These are phyloP conservation scores for Crataegus laevigata DNA, from an alignment of 306 rosid species.

Conservation along the genomic window DNA sequence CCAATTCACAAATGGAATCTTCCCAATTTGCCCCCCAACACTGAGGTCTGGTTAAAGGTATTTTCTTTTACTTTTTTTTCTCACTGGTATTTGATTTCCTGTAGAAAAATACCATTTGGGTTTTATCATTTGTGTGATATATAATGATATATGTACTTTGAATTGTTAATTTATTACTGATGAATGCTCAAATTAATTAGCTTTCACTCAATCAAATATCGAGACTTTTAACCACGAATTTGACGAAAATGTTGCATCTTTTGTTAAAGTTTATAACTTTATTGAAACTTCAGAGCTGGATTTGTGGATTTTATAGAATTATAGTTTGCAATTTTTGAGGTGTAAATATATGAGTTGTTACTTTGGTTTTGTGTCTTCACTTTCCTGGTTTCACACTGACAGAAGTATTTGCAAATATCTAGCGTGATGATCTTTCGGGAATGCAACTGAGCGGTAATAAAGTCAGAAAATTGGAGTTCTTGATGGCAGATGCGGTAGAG, in stretches of 20 bases:
- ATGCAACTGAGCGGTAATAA: slow-evolving; percentile 95
- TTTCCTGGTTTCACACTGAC: slow-evolving; percentile 21
- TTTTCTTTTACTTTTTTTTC: not conserved
- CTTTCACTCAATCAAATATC: not conserved
- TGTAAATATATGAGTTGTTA: not conserved
- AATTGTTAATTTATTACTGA: not conserved
- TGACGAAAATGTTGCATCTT: not conserved
- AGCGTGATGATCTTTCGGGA: slow-evolving; percentile 95
- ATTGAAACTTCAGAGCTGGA: not conserved
- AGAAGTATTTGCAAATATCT: slow-evolving; percentile 6
- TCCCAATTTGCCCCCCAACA: slow-evolving; percentile 66
- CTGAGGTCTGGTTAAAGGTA: slow-evolving; percentile 85
- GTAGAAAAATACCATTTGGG: not conserved
- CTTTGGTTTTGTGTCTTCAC: not conserved
- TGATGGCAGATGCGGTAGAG: slow-evolving; percentile 77
- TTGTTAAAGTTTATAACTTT: not conserved
- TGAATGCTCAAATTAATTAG: not conserved
- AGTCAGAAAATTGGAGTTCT: slow-evolving; percentile 84
- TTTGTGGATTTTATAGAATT: not conserved
- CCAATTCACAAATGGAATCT: slow-evolving; percentile 97
- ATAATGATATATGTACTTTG: not conserved
- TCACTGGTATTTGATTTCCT: not conserved
- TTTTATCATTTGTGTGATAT: not conserved
- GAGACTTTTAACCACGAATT: not conserved
- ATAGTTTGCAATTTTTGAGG: not conserved